These are phyloP conservation scores for Ascochyta clinopodiicola DNA, from an alignment of 2,329 filamentous ascomycete genomes.

Conservation along the genomic window DNA sequence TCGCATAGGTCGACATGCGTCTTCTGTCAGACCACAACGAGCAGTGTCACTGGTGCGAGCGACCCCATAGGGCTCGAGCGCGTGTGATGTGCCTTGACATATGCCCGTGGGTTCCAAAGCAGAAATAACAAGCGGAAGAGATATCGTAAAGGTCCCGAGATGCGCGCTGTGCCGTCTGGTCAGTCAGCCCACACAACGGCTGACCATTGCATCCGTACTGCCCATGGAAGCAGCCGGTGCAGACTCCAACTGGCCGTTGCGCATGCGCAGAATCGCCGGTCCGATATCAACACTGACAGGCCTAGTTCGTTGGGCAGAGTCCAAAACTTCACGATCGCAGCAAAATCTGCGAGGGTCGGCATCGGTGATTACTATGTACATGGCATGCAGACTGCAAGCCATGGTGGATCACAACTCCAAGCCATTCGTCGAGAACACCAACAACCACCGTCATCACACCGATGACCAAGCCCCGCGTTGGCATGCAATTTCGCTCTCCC, in stretches of 20 bases:
- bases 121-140: conserved; percentile 28
- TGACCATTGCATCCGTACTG: background rate
- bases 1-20: conserved; percentile 30
- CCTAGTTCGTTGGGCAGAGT: background rate
- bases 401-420: conserved; percentile 2
- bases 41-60: conserved; percentile 3
- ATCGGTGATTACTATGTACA: conserved; percentile 13
- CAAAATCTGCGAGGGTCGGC: conserved; percentile 11
- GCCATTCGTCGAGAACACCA: conserved; percentile 2
- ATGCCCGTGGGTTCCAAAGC: conserved; percentile 31
- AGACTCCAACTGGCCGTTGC: conserved; percentile 6
- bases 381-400: conserved; percentile 22
- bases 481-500: background rate
- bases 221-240: background rate
- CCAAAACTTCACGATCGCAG: conserved; percentile 19
- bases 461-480: background rate
- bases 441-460: conserved; percentile 8
- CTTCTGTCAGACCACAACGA: conserved; percentile 25
- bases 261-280: conserved; percentile 13
- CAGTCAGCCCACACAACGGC: conserved; percentile 4
- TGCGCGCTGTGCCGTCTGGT: conserved; percentile 26
- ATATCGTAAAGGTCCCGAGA: conserved; percentile 27
- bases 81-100: conserved; percentile 26
- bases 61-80: conserved; percentile 20
- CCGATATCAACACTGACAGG: conserved; percentile 3